phyloP scores from a whole-genome alignment of 2,329 filamentous ascomycete genomes.

The Paraconiothyrium brasiliense region DNA sequence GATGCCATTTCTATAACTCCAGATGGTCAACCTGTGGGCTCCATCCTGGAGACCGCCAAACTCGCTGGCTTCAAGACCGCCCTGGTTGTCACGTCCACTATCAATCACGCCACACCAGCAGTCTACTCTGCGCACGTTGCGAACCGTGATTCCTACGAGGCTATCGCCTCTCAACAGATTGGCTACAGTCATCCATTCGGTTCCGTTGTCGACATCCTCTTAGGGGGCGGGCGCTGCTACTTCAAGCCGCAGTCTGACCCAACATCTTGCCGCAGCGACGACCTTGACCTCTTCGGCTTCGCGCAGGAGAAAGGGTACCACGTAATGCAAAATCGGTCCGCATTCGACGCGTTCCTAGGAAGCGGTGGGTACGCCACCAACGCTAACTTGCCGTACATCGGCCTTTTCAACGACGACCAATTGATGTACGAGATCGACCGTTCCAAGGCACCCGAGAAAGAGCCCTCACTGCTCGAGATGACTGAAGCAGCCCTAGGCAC shows the following conservation, averaged over 20 bases:
- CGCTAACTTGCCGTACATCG: constrained; percentile 48
- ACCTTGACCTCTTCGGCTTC: constrained; percentile 49
- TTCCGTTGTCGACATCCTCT: constrained; percentile 50
- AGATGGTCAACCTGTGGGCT: constrained; percentile 47
- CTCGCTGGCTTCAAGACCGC: constrained; percentile 53
- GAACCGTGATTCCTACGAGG: constrained; percentile 45
- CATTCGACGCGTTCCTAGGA: constrained; percentile 44
- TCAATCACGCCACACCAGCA: constrained; percentile 49
- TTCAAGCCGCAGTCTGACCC: constrained; percentile 52
- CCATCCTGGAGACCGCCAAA: constrained; percentile 54
- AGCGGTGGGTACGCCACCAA: constrained; percentile 30
- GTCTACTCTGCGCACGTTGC: constrained; percentile 49
- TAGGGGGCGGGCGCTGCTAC: constrained; percentile 54
- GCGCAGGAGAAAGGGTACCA: constrained; percentile 48
- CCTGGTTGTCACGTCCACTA: constrained; percentile 54
- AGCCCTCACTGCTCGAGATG: constrained; percentile 55
- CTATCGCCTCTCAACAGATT: constrained; percentile 53
- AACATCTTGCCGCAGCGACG: constrained; percentile 51
- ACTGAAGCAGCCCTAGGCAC: constrained; percentile 50
- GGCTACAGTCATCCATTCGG: constrained; percentile 54
- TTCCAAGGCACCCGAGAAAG: constrained; percentile 46
- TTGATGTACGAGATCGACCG: constrained; percentile 51
- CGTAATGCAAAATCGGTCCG: constrained; percentile 48
- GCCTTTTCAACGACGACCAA: constrained; percentile 52
- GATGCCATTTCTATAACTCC: constrained; percentile 48